Evolutionary conservation across 306 rosid genomes (phyloP).

Genomic region (Prunus mira): DNA sequence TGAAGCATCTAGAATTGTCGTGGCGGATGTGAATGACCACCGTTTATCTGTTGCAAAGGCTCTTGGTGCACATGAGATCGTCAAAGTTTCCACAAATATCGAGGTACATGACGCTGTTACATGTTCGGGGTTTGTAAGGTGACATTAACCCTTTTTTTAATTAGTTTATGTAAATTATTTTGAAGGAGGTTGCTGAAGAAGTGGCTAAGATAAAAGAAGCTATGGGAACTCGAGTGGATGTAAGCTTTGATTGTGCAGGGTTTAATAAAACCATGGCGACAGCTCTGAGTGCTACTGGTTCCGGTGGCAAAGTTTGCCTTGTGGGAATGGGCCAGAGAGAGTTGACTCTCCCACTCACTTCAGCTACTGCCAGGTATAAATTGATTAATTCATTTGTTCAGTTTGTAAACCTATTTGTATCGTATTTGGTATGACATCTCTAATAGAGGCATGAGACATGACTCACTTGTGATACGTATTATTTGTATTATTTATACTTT

Average conservation of each 20-base stretch:
- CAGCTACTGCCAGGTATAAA: slow-evolving; percentile 34
- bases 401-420: background rate
- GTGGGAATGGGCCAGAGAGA: slow-evolving; percentile 35
- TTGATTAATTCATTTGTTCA: background rate
- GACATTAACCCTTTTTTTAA: no score
- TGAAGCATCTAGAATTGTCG: slow-evolving; percentile 36
- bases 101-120: slow-evolving; percentile 9
- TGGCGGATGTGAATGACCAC: slow-evolving; percentile 34
- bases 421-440: background rate
- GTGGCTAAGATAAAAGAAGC: slow-evolving; percentile 26
- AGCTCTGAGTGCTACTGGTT: slow-evolving; percentile 30
- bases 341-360: slow-evolving; percentile 33
- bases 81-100: slow-evolving; percentile 30
- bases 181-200: slow-evolving; percentile 35
- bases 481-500: background rate
- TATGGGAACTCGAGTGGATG: slow-evolving; percentile 30
- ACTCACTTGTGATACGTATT: background rate
- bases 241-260: slow-evolving; percentile 46
- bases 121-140: no score
- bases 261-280: slow-evolving; percentile 42
- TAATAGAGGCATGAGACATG: background rate
- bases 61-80: slow-evolving; percentile 36
- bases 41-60: slow-evolving; percentile 40
- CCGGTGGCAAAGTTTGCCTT: slow-evolving; percentile 50
- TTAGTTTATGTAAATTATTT: background rate